phyloP scores from a whole-genome alignment of 2,329 filamentous ascomycete species.

The Cytospora paraplurivora region DNA sequence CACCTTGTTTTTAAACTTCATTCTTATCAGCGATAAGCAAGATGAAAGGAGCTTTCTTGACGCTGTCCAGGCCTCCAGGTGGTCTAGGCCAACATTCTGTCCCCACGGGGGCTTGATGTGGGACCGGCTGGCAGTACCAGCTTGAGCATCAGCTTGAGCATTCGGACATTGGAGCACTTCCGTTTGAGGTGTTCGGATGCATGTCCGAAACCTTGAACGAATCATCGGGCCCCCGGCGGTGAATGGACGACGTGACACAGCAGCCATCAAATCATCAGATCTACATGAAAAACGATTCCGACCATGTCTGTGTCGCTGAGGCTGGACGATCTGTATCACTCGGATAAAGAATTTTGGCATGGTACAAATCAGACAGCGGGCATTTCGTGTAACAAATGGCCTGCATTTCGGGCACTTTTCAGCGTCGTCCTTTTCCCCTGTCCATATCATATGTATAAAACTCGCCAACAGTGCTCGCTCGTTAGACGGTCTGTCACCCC shows the following conservation, averaged over 20 bases:
- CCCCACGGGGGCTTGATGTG: not conserved
- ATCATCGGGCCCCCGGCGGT: not conserved
- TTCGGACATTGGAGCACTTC: not conserved
- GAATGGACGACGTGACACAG: not conserved
- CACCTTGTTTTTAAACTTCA: not conserved
- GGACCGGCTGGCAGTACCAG: not conserved
- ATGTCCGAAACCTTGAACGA: not conserved
- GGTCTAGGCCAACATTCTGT: not conserved
- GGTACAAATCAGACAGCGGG: slow-evolving; percentile 2
- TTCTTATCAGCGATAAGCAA: not conserved
- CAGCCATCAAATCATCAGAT: not conserved
- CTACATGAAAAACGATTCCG: not conserved
- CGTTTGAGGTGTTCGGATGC: not conserved
- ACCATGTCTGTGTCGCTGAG: not conserved
- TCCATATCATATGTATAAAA: no score
- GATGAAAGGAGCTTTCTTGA: slow-evolving; percentile 2
- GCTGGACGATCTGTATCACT: not conserved
- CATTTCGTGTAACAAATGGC: not conserved
- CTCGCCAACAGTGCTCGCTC: no score
- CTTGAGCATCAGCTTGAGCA: not conserved
- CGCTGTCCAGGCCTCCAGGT: not conserved
- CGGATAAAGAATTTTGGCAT: not conserved
- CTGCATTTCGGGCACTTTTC: no score
- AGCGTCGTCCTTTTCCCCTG: no score
- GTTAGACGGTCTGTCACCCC: no score